A percentile compares a stretch with the other conserved stretches of the same genome.
Evolutionary conservation across 106 monocot genomes (phyloP).

Genomic region (Vanilla planifolia): DNA sequence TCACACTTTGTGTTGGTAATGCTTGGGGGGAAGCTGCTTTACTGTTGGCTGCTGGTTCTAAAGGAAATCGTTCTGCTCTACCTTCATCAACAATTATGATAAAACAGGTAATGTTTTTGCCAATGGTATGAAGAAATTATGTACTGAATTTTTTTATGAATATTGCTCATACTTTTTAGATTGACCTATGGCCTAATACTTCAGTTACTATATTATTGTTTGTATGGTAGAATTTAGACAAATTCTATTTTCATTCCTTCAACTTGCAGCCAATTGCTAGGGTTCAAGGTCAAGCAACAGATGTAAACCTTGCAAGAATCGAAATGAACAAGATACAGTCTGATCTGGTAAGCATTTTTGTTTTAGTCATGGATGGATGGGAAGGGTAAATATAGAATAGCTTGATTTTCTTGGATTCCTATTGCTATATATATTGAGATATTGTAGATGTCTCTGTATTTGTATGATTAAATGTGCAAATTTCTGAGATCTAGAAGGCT

Average conservation of each 20-base stretch:
- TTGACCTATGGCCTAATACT: background rate
- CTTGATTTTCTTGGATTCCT: background rate
- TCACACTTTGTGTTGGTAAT: conserved; percentile 96
- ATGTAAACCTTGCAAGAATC: conserved; percentile 78
- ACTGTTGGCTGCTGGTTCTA: conserved; percentile 89
- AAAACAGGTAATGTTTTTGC: conserved; percentile 49
- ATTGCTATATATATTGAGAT: background rate
- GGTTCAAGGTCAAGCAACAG: conserved; percentile 88
- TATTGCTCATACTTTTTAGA: background rate
- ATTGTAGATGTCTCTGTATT: background rate
- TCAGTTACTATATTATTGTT: background rate
- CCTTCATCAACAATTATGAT: conserved; percentile 98
- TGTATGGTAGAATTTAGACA: background rate
- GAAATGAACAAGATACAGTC: conserved; percentile 88
- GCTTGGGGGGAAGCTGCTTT: conserved; percentile 98
- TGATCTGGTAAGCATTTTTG: conserved; percentile 48
- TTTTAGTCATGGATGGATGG: background rate
- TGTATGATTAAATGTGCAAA: background rate
- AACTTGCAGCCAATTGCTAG: conserved; percentile 77
- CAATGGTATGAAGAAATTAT: background rate
- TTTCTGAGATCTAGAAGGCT: background rate
- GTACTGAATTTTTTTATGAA: background rate
- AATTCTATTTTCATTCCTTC: background rate
- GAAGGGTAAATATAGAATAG: background rate
- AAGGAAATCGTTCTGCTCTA: conserved; percentile 88